Percentiles rank a stretch among this genome's conserved stretches.
These are phyloP conservation scores for Spizellomyces sp. DNA, from an alignment of 192 early-diverging fungal species.

Conservation along the genomic window DNA sequence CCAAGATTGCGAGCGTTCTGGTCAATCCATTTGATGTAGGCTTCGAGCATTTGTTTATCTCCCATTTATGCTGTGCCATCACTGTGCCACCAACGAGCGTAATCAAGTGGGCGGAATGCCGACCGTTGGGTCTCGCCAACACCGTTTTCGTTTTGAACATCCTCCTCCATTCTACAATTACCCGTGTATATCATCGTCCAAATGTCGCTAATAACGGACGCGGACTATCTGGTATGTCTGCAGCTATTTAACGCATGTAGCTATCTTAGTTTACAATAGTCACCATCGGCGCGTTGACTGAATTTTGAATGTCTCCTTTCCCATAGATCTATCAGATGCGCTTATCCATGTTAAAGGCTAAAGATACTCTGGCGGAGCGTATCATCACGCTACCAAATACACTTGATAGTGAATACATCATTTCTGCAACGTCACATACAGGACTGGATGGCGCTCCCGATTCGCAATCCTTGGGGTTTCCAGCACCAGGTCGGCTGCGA, in stretches of 20 bases:
- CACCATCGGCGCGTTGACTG: neutral
- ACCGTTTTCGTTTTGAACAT: too few relatives aligned
- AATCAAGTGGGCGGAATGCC: too few relatives aligned
- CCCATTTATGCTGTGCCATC: too few relatives aligned
- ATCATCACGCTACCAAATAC: constrained; percentile 34
- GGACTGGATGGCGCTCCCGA: neutral
- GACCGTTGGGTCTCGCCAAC: too few relatives aligned
- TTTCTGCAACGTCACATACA: constrained; percentile 1
- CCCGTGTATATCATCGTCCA: too few relatives aligned
- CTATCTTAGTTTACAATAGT: neutral
- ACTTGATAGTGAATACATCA: constrained; percentile 43
- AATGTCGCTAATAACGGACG: constrained; percentile 36
- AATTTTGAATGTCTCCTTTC: neutral
- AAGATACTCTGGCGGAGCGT: constrained; percentile 35
- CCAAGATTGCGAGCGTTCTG: too few relatives aligned
- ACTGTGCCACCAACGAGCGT: too few relatives aligned
- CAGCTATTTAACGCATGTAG: neutral
- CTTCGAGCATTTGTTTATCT: too few relatives aligned
- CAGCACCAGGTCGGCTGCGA: neutral
- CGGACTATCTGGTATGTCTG: constrained; percentile 32
- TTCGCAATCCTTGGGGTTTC: neutral
- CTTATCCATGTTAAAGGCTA: constrained; percentile 25
- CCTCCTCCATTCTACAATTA: too few relatives aligned
- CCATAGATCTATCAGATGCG: constrained; percentile 43
- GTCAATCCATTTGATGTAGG: too few relatives aligned